Conservation (phyloP, 1,139 yeast species). For the Candida labiduridarum region DNA sequence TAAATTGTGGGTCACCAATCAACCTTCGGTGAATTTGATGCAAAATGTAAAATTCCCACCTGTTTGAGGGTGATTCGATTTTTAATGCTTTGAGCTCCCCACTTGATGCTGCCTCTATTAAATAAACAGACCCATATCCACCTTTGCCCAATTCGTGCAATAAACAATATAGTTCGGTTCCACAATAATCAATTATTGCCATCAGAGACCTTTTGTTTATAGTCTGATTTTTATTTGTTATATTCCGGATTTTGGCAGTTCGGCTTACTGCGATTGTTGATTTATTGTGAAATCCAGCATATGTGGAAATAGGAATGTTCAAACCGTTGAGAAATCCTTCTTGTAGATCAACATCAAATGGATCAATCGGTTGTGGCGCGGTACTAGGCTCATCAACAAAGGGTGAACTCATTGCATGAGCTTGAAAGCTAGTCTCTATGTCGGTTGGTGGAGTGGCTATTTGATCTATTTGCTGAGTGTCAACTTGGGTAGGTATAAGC, state of each 20-base stretch:
- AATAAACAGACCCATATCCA: slow-evolving; percentile 77
- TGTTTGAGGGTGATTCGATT: slow-evolving; percentile 67
- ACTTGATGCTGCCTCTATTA: slow-evolving; percentile 61
- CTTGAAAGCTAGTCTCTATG: slow-evolving; percentile 21
- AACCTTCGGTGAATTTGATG: slow-evolving; percentile 52
- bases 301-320: slow-evolving; percentile 27
- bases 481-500: slow-evolving; percentile 6
- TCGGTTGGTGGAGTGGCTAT: slow-evolving; percentile 37
- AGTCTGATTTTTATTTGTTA: slow-evolving; percentile 34
- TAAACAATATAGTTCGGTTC: slow-evolving; percentile 57
- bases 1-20: slow-evolving; percentile 3
- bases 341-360: slow-evolving; percentile 27
- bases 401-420: slow-evolving; percentile 43
- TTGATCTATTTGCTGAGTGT: slow-evolving; percentile 9
- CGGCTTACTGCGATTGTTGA: slow-evolving; percentile 16
- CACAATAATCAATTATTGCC: slow-evolving; percentile 50
- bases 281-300: slow-evolving; percentile 30
- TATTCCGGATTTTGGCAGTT: slow-evolving; percentile 34
- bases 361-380: slow-evolving; percentile 14
- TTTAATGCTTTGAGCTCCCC: slow-evolving; percentile 70
- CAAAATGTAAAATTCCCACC: slow-evolving; percentile 84
- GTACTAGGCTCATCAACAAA: slow-evolving; percentile 42
- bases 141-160: slow-evolving; percentile 73
- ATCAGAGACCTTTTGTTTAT: slow-evolving; percentile 41
- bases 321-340: slow-evolving; percentile 26